Percentiles rank a stretch among this genome's conserved stretches.
phyloP scores from a whole-genome alignment of 805 yeast genomes.

The Candida orba region DNA sequence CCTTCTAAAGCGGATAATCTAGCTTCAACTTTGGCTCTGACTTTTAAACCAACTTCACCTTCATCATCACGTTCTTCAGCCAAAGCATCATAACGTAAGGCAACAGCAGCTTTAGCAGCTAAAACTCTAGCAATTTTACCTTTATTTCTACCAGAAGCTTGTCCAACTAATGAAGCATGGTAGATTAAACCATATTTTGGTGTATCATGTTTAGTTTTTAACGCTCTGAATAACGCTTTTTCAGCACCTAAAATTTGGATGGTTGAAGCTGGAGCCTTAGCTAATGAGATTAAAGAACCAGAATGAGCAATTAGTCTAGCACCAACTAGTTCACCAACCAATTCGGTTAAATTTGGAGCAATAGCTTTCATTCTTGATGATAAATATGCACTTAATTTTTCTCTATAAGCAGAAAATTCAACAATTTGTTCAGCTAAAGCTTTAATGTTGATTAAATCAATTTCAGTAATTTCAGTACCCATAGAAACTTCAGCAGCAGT shows the following conservation, averaged over 20 bases:
- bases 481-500: constrained; percentile 97
- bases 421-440: constrained; percentile 94
- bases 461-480: constrained; percentile 98
- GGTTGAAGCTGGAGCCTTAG: constrained; percentile 98
- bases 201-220: constrained; percentile 96
- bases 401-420: constrained; percentile 93
- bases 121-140: constrained; percentile 98
- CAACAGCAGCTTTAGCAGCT: constrained; percentile 97
- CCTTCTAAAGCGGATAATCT: constrained; percentile 95
- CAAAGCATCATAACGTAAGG: constrained; percentile 92
- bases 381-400: constrained; percentile 86
- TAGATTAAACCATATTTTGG: constrained; percentile 97
- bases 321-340: constrained; percentile 97
- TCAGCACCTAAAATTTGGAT: constrained; percentile 98
- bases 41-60: constrained; percentile 88
- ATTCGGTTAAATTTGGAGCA: constrained; percentile 93
- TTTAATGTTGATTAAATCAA: constrained; percentile 80
- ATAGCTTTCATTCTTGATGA: constrained; percentile 96
- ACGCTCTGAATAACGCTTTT: constrained; percentile 97
- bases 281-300: constrained; percentile 88
- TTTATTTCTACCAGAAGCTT: constrained; percentile 96
- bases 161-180: constrained; percentile 96
- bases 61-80: constrained; percentile 96
- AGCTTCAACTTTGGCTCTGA: constrained; percentile 88
- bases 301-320: constrained; percentile 97